Conservation (phyloP, 2,329 filamentous ascomycete species). For the Diplocarpon rosae region DNA sequence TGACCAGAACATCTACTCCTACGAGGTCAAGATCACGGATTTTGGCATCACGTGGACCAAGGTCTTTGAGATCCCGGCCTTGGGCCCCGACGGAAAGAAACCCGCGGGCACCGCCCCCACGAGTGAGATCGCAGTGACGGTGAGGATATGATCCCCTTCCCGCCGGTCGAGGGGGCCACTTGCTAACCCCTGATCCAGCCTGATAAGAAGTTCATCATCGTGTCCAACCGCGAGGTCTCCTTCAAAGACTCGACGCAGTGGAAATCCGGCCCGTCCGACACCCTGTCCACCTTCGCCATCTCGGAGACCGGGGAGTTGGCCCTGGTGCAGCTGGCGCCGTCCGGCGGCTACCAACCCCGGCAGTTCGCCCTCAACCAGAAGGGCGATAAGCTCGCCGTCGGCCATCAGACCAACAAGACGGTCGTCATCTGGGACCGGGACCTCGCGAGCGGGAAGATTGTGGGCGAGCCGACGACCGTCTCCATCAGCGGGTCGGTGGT, state of each 20-base stretch:
- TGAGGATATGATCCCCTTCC: slow-evolving; percentile 1
- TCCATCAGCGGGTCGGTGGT: not conserved
- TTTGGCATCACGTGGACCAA: slow-evolving; percentile 3
- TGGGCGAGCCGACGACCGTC: slow-evolving; percentile 6
- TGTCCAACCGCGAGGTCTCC: slow-evolving; percentile 11
- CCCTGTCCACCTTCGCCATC: slow-evolving; percentile 31
- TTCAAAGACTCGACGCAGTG: not conserved
- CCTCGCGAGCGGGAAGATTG: slow-evolving; percentile 30
- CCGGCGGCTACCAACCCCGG: slow-evolving; percentile 34
- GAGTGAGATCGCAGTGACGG: slow-evolving; percentile 6
- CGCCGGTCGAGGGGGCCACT: too few relatives aligned
- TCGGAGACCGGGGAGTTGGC: slow-evolving; percentile 28
- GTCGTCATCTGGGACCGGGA: slow-evolving; percentile 32
- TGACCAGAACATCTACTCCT: slow-evolving; percentile 29
- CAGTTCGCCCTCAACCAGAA: slow-evolving; percentile 34
- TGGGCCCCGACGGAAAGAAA: slow-evolving; percentile 5
- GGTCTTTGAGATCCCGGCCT: slow-evolving; percentile 7
- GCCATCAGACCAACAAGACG: slow-evolving; percentile 30
- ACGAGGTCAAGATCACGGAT: slow-evolving; percentile 8
- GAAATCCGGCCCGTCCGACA: slow-evolving; percentile 25
- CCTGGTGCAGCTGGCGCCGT: slow-evolving; percentile 32
- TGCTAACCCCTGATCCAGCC: slow-evolving; percentile 4
- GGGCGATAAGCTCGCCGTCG: slow-evolving; percentile 33
- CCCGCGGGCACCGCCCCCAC: slow-evolving; percentile 6
- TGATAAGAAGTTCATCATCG: slow-evolving; percentile 11